Conservation (phyloP, 202 grass and related monocot species). For the Hordeum pubiflorum region DNA sequence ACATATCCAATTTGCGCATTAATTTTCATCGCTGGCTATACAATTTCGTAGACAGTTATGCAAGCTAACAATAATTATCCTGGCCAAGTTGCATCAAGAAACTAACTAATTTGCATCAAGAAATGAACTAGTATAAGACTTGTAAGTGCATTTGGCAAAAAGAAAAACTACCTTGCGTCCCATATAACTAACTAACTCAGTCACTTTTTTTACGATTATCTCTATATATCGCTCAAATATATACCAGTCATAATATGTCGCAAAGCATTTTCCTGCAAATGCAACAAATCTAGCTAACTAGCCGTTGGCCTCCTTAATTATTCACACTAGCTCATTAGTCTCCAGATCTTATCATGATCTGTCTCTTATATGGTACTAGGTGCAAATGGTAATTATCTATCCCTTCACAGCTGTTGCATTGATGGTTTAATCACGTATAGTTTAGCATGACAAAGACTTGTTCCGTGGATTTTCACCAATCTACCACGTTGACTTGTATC, state of each 20-base stretch:
- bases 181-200: neutral
- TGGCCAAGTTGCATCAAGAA: neutral
- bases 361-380: neutral
- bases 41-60: neutral
- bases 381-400: neutral
- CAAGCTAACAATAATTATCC: neutral
- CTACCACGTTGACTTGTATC: neutral
- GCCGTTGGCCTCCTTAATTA: neutral
- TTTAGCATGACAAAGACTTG: neutral
- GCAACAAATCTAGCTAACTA: neutral
- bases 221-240: neutral
- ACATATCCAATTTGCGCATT: neutral
- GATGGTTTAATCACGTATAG: neutral
- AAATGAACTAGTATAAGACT: neutral
- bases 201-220: neutral
- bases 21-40: too few relatives aligned
- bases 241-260: neutral
- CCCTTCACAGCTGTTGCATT: neutral
- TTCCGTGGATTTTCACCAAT: neutral
- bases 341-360: neutral
- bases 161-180: neutral
- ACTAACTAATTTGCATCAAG: neutral
- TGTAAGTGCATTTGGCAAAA: neutral
- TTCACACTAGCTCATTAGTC: neutral
- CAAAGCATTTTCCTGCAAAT: neutral